These are phyloP conservation scores for Solanum medicagineum DNA, from an alignment of 257 asterid species.

Conservation along the genomic window DNA sequence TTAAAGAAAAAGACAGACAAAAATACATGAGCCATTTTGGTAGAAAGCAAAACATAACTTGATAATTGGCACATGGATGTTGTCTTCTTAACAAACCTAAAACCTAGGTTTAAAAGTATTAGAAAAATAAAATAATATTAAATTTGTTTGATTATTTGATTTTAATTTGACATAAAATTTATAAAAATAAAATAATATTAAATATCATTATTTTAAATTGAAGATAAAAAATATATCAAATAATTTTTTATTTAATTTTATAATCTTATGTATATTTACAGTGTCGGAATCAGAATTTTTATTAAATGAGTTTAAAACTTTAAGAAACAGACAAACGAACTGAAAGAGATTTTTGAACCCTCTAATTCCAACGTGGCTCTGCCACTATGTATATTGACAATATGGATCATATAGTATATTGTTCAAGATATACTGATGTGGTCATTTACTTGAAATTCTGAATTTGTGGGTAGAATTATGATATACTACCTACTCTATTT, in stretches of 20 bases:
- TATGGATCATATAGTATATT: not conserved
- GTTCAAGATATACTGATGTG: not conserved
- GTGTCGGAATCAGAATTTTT: no score
- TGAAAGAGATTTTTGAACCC: no score
- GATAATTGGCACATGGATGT: not conserved
- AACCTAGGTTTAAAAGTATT: not conserved
- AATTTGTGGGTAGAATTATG: not conserved
- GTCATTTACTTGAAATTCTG: not conserved
- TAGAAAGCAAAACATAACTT: not conserved
- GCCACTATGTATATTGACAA: not conserved
- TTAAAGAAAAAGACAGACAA: not conserved
- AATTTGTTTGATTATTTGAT: not conserved
- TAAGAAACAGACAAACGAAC: no score
- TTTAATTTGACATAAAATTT: not conserved
- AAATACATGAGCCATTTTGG: not conserved
- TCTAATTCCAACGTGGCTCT: no score
- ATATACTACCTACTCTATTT: no score
- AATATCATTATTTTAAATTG: not conserved
- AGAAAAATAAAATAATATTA: no score
- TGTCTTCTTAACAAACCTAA: constrained; percentile 12
- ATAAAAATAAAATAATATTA: not conserved
- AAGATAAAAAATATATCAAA: no score
- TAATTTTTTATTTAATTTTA: no score
- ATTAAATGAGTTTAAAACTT: no score
- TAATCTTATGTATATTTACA: no score